Conservation (phyloP, 129 eudicot genomes). For the Pulicaria dysenterica region DNA sequence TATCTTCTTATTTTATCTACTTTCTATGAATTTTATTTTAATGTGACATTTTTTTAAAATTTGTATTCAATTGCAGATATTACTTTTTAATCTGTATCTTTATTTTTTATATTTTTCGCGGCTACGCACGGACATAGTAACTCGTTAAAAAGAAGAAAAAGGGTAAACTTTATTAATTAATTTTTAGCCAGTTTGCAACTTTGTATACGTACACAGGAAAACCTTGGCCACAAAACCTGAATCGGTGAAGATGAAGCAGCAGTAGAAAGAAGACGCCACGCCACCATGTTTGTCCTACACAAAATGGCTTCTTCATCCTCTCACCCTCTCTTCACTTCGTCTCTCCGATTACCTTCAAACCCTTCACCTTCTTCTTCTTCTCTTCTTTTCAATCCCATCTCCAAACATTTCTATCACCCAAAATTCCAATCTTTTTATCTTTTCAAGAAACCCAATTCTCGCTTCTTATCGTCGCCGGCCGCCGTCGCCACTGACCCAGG, state of each 20-base stretch:
- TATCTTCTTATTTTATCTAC: too few species aligned
- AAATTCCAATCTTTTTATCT: conserved; percentile 26
- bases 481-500: conserved; percentile 53
- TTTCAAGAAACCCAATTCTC: conserved; percentile 31
- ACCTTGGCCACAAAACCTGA: conserved; percentile 42
- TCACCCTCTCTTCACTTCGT: conserved; percentile 53
- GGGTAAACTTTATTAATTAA: too few species aligned
- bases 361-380: conserved; percentile 22
- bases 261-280: background rate
- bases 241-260: conserved; percentile 12
- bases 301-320: conserved; percentile 57
- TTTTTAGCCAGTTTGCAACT: too few species aligned
- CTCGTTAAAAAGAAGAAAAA: too few species aligned
- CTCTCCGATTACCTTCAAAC: conserved; percentile 39
- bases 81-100: too few species aligned
- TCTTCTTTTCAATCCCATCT: conserved; percentile 28
- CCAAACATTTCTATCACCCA: conserved; percentile 21
- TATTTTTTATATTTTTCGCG: too few species aligned
- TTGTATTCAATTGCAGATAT: too few species aligned
- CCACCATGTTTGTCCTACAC: conserved; percentile 48
- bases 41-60: too few species aligned
- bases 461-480: conserved; percentile 37
- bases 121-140: too few species aligned
- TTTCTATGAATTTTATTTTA: too few species aligned
- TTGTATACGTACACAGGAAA: conserved; percentile 6